phyloP scores from a whole-genome alignment of 768 basidiomycete species.

The Mycena polygramma region DNA sequence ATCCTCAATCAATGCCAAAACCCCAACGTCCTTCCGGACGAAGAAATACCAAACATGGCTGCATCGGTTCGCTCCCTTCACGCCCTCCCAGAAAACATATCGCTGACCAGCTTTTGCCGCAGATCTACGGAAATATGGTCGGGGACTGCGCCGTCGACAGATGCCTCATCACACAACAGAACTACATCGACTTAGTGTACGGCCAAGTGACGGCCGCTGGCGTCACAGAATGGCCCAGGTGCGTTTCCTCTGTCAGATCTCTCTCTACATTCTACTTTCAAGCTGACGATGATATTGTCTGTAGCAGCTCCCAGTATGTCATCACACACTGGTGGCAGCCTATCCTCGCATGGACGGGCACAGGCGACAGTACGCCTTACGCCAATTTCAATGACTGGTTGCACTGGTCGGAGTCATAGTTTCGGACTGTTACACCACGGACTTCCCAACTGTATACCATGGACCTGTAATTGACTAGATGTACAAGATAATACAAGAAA shows the following conservation, averaged over 20 bases:
- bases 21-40: not conserved
- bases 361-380: conserved; percentile 34
- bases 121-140: conserved; percentile 38
- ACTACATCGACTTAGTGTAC: conserved; percentile 41
- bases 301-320: conserved; percentile 14
- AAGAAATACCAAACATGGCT: not conserved
- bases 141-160: conserved; percentile 31
- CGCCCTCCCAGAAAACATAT: not conserved
- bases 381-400: conserved; percentile 38
- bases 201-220: conserved; percentile 27
- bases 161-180: conserved; percentile 41
- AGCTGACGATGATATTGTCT: conserved; percentile 1
- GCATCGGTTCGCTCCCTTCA: not conserved
- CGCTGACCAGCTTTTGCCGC: no score
- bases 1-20: conserved; percentile 8
- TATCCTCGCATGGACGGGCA: conserved; percentile 31
- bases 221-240: conserved; percentile 27
- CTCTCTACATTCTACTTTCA: no score
- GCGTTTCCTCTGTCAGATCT: not conserved
- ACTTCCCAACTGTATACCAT: no score
- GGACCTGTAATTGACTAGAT: no score
- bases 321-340: conserved; percentile 23
- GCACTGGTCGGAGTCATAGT: conserved; percentile 28
- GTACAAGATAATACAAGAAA: no score
- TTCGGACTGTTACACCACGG: no score